Evolutionary conservation across 148 eudicot species (phyloP).

Genomic region (Spergularia bocconei): DNA sequence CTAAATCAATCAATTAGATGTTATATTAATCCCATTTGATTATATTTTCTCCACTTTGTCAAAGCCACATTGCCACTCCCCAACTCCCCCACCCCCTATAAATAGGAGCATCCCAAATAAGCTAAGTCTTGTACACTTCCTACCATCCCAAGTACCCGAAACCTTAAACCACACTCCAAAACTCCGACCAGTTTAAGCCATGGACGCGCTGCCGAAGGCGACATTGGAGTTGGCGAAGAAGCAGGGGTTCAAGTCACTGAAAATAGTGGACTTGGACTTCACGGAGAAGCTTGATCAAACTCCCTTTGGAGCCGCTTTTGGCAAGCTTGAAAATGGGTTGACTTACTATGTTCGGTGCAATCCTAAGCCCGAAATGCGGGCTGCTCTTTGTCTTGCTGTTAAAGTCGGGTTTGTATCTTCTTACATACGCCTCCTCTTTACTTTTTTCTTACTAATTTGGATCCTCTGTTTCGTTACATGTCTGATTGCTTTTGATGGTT

Average conservation of each 20-base stretch:
- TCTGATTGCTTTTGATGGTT: too few relatives aligned
- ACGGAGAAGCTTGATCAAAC: constrained; percentile 35
- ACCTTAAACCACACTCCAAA: too few relatives aligned
- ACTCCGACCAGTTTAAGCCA: not conserved
- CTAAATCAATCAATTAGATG: too few relatives aligned
- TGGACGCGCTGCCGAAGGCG: constrained; percentile 59
- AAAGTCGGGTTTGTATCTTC: constrained; percentile 46
- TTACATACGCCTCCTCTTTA: not conserved
- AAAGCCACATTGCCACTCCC: too few relatives aligned
- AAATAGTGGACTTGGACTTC: constrained; percentile 39
- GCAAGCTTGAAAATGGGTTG: constrained; percentile 62
- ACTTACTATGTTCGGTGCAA: constrained; percentile 70
- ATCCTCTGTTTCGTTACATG: too few relatives aligned
- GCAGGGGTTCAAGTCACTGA: constrained; percentile 53
- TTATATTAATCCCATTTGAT: too few relatives aligned
- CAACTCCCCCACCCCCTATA: too few relatives aligned
- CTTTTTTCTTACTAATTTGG: not conserved
- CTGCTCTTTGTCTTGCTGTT: constrained; percentile 81
- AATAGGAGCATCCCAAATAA: too few relatives aligned
- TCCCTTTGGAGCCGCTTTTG: constrained; percentile 64
- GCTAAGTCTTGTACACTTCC: too few relatives aligned
- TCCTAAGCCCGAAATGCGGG: constrained; percentile 70
- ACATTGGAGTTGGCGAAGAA: constrained; percentile 43
- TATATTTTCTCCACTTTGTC: too few relatives aligned
- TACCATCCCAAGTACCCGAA: too few relatives aligned